Evolutionary conservation across 768 basidiomycete species (phyloP).

Genomic region (Macrocybe gigantea): DNA sequence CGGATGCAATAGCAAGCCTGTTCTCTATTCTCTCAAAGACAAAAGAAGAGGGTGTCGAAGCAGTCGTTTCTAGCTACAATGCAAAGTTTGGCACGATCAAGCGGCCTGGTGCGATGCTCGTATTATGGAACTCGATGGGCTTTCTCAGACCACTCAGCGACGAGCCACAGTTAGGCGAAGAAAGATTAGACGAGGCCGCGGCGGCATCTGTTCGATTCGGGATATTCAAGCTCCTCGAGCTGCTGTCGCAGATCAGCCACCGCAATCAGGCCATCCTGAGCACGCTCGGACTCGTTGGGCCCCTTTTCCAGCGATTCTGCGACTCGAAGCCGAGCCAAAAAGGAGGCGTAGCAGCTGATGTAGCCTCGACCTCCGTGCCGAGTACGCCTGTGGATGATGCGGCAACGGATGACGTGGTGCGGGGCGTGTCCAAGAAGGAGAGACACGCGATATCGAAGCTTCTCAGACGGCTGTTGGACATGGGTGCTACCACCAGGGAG

Average conservation of each 20-base stretch:
- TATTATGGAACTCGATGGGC: constrained; percentile 46
- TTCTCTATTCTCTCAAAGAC: constrained; percentile 37
- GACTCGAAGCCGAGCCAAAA: constrained; percentile 14
- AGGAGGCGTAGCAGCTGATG: neutral
- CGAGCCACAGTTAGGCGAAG: too few relatives aligned
- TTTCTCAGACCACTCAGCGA: too few relatives aligned
- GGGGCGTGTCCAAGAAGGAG: constrained; percentile 36
- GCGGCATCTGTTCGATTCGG: constrained; percentile 29
- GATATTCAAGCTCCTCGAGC: constrained; percentile 57
- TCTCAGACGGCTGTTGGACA: constrained; percentile 62
- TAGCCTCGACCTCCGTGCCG: neutral
- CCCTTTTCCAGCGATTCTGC: constrained; percentile 46
- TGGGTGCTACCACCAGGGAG: constrained; percentile 64
- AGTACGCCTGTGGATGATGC: constrained; percentile 8
- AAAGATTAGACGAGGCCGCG: constrained; percentile 6
- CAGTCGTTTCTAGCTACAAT: constrained; percentile 34
- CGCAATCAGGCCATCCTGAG: constrained; percentile 67
- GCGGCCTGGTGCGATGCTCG: constrained; percentile 54
- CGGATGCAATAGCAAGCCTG: constrained; percentile 6
- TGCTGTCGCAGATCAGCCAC: constrained; percentile 54
- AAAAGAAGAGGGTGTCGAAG: constrained; percentile 31
- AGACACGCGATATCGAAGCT: constrained; percentile 56
- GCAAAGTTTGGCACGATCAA: constrained; percentile 44
- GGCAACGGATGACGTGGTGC: neutral
- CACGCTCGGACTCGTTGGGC: constrained; percentile 46